A percentile compares a stretch with the other conserved stretches of the same genome.
phyloP scores from a whole-genome alignment of 805 yeast species.

The Brettanomyces anomalus region DNA sequence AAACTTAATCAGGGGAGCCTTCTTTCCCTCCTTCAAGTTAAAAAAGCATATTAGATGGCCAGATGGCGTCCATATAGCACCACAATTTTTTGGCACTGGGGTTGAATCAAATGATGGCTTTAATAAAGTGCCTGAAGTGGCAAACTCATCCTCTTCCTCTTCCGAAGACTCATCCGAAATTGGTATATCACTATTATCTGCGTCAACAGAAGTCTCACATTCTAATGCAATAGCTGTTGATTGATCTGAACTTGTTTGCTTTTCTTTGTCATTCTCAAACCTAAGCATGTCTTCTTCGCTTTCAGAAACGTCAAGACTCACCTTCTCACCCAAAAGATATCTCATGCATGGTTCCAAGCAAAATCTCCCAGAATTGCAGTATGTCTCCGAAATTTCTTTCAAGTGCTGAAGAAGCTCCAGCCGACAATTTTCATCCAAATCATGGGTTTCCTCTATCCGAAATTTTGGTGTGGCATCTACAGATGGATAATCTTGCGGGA shows the following conservation, averaged over 20 bases:
- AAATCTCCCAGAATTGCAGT: slow-evolving; percentile 47
- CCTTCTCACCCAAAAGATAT: slow-evolving; percentile 71
- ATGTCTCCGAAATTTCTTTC: slow-evolving; percentile 45
- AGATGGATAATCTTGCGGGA: slow-evolving; percentile 69
- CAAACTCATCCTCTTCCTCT: slow-evolving; percentile 20
- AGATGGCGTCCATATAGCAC: slow-evolving; percentile 76
- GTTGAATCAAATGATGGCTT: slow-evolving; percentile 57
- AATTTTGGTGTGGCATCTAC: slow-evolving; percentile 40
- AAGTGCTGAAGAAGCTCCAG: slow-evolving; percentile 44
- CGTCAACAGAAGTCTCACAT: background rate
- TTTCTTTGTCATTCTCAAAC: slow-evolving; percentile 18
- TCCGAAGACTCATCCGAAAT: background rate
- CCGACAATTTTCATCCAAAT: slow-evolving; percentile 40
- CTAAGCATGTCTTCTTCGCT: slow-evolving; percentile 18
- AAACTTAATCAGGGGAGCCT: slow-evolving; percentile 35
- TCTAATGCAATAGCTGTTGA: background rate
- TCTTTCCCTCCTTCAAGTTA: slow-evolving; percentile 42
- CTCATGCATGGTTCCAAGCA: slow-evolving; percentile 78
- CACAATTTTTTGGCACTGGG: slow-evolving; percentile 90
- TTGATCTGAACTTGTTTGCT: background rate
- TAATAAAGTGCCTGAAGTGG: slow-evolving; percentile 6
- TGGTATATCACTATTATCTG: background rate
- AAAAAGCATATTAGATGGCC: slow-evolving; percentile 82
- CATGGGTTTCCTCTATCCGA: slow-evolving; percentile 72
- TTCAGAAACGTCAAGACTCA: slow-evolving; percentile 17